phyloP scores from a whole-genome alignment of 2,329 filamentous ascomycete genomes.

The Pyrenochaeta sp. region DNA sequence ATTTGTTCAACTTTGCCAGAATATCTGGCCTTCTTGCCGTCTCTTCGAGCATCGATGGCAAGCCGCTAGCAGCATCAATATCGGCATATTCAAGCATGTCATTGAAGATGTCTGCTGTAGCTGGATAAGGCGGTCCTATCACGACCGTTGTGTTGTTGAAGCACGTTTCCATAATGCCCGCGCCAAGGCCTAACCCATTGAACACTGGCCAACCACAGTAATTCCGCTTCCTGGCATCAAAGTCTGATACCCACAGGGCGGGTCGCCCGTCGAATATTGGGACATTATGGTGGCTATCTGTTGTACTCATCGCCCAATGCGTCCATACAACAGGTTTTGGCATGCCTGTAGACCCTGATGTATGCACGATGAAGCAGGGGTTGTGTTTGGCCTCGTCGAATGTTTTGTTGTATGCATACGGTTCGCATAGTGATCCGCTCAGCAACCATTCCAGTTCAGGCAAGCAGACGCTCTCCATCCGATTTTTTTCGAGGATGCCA shows the following conservation, averaged over 20 bases:
- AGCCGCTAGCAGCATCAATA: slow-evolving; percentile 27
- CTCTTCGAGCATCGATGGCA: slow-evolving; percentile 31
- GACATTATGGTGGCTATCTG: slow-evolving; percentile 28
- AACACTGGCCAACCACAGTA: slow-evolving; percentile 30
- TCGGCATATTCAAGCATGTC: slow-evolving; percentile 26
- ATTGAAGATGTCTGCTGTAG: slow-evolving; percentile 20
- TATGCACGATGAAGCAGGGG: slow-evolving; percentile 46
- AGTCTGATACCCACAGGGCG: slow-evolving; percentile 20
- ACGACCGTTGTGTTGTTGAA: slow-evolving; percentile 29
- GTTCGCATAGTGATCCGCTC: slow-evolving; percentile 18
- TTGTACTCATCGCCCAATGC: slow-evolving; percentile 25
- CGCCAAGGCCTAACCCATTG: slow-evolving; percentile 28
- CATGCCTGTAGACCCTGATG: slow-evolving; percentile 48
- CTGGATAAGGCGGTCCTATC: slow-evolving; percentile 26
- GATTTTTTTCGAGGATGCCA: slow-evolving; percentile 31
- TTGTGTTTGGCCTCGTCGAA: slow-evolving; percentile 45
- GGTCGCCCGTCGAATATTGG: slow-evolving; percentile 27
- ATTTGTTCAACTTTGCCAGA: slow-evolving; percentile 20
- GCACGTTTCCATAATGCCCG: slow-evolving; percentile 16
- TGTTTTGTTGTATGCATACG: slow-evolving; percentile 30
- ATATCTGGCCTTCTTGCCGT: slow-evolving; percentile 23
- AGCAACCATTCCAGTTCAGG: slow-evolving; percentile 37
- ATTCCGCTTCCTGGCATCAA: slow-evolving; percentile 15
- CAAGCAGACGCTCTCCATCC: slow-evolving; percentile 33
- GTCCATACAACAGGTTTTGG: slow-evolving; percentile 50